These are phyloP conservation scores for Penicillium brevicompactum DNA, from an alignment of 2,329 filamentous ascomycete species.

Conservation along the genomic window DNA sequence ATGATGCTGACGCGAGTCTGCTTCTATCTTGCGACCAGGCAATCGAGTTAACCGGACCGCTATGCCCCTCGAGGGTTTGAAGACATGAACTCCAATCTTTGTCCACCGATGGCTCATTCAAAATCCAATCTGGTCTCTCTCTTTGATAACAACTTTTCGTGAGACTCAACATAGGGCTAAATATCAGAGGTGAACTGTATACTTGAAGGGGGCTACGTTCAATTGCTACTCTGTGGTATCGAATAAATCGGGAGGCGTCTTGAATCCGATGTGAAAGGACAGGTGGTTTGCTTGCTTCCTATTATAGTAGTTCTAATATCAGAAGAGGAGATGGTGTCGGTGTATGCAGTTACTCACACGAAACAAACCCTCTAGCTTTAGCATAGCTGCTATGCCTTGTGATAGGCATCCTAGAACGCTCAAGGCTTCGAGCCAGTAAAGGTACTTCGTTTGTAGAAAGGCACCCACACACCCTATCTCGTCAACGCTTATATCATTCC, in stretches of 20 bases:
- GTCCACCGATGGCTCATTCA: conserved; percentile 1
- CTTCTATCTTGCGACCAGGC: neutral
- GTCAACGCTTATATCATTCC: conserved; percentile 6
- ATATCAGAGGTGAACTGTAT: conserved; percentile 30
- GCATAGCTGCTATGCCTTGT: conserved; percentile 8
- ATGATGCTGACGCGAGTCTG: neutral
- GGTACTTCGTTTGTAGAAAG: conserved; percentile 26
- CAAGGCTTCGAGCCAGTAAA: conserved; percentile 36
- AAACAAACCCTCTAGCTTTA: conserved; percentile 17
- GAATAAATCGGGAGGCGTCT: conserved; percentile 31
- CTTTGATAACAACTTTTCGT: neutral
- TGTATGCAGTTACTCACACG: conserved; percentile 3
- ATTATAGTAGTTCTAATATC: neutral
- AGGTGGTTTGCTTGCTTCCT: neutral
- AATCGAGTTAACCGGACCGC: neutral
- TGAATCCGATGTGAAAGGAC: conserved; percentile 10
- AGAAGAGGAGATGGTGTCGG: neutral
- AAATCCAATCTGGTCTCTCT: conserved; percentile 7
- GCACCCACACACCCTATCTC: conserved; percentile 7
- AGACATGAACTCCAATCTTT: conserved; percentile 17
- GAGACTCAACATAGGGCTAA: conserved; percentile 23
- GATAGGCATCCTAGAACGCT: conserved; percentile 24
- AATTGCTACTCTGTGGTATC: conserved; percentile 25
- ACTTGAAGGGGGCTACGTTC: conserved; percentile 28
- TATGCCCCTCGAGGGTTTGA: conserved; percentile 14